Base-by-base conservation (phyloP, 768 basidiomycete species). In the Suillus variegatus region DNA sequence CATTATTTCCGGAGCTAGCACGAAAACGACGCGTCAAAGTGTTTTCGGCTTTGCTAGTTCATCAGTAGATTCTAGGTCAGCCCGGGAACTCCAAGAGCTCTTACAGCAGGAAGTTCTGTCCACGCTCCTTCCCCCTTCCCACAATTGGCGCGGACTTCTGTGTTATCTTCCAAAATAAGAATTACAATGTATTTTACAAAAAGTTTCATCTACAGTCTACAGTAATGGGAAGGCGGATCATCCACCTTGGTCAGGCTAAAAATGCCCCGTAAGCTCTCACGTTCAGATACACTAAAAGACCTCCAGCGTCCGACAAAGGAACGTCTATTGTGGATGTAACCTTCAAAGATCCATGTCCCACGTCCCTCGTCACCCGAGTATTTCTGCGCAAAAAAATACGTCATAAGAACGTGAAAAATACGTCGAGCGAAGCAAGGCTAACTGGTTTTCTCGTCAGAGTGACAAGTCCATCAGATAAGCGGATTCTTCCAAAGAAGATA, bases 371-470 rank as follows among this genome's bases (percentile, higher is more conserved):
- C 79, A 36, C 66, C 73, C 35, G 64, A 64, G 56, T 77, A 71
- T 70, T 85, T 84, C 85, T 88, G 67, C 35, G 66, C 65, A 41
- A 49, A 63, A 28, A 46, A 20, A 60, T 12, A 54, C 52, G 32
- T 56, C 38, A 55, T 66, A 36, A 62, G 64, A 69, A 46, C 22
- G 58, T 18, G 38, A 62, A 47, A 41, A 41, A 63, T 41, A 25
- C 13, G 28, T 49, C 35, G 65, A 41, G 61, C 64, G 70, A 61
- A 57, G 67, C 64, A 62, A 41, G 61, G 66, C 85, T 66, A 70
- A 90, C 88, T 69, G 88, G 84, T 76, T 86, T 82, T 72, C 90
- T 83, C 73, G 83, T 84, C 73, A 92, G 77, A 57, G 81, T 79
- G 66, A 93, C 82, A 69, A 81, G 74, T 20, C 90, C 91, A 72